These are phyloP conservation scores for Citrullus mucosospermus DNA, from an alignment of 306 rosid genomes.

Conservation along the genomic window DNA sequence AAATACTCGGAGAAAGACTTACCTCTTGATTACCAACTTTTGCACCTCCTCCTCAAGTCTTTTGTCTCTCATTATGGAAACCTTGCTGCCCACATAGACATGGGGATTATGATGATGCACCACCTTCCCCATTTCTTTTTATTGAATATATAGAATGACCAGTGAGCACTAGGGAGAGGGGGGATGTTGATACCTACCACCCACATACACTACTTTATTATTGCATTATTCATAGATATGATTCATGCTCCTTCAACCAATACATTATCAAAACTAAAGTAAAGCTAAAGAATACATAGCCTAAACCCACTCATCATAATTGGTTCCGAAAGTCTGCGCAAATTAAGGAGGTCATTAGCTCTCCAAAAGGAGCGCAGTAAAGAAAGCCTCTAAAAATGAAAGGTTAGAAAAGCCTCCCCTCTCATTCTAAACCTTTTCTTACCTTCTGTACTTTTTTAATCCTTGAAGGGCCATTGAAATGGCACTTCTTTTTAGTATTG, in stretches of 20 bases:
- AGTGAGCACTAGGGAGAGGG: not conserved
- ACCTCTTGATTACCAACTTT: not conserved
- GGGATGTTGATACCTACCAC: not conserved
- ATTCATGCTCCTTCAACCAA: conserved; percentile 2
- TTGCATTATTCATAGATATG: not conserved
- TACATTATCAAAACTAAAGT: not conserved
- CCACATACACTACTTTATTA: not conserved
- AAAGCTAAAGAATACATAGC: not conserved
- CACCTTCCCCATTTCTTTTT: not conserved
- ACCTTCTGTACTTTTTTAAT: not conserved
- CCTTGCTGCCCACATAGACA: conserved; percentile 3
- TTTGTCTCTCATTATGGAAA: conserved; percentile 1
- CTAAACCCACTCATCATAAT: conserved; percentile 5
- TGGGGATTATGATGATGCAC: not conserved
- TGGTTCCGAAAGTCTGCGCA: conserved; percentile 7
- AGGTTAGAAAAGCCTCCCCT: not conserved
- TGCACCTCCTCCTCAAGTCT: not conserved
- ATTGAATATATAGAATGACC: not conserved
- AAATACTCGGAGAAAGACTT: not conserved
- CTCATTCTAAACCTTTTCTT: not conserved
- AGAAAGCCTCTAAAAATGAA: not conserved
- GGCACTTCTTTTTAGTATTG: not conserved
- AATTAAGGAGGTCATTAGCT: not conserved
- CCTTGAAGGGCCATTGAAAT: not conserved
- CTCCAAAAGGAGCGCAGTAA: conserved; percentile 9